Evolutionary conservation across 2,329 filamentous ascomycete species (phyloP).

Genomic region (Colletotrichum godetiae): DNA sequence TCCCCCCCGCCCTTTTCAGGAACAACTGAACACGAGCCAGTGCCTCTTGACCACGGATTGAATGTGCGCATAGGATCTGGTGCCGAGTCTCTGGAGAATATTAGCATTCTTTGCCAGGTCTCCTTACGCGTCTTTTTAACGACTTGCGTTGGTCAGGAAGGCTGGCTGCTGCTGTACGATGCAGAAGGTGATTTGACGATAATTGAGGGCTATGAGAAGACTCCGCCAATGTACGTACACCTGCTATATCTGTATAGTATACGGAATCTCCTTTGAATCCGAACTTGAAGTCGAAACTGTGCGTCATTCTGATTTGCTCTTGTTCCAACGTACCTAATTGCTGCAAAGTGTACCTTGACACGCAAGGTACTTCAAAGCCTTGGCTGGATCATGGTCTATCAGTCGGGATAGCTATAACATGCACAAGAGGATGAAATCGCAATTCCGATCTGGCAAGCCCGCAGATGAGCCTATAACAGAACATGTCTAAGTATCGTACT

Average conservation of each 20-base stretch:
- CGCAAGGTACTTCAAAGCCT: no score
- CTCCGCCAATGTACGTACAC: constrained; percentile 3
- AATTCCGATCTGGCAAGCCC: neutral
- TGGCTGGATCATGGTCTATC: neutral
- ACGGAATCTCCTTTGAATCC: no score
- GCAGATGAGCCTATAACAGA: neutral
- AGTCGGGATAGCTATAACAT: neutral
- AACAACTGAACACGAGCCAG: constrained; percentile 6
- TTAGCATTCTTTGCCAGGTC: neutral
- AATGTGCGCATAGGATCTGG: neutral
- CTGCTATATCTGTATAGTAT: neutral
- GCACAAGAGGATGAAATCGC: neutral
- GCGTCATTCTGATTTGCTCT: no score
- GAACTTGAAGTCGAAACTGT: neutral
- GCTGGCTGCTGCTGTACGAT: neutral
- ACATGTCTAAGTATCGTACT: neutral
- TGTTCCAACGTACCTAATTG: neutral
- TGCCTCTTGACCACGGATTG: neutral
- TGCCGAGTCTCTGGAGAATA: neutral
- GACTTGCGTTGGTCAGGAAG: neutral
- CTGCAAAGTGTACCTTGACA: neutral
- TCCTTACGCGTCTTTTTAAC: neutral
- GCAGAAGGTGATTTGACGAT: constrained; percentile 8
- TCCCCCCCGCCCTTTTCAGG: constrained; percentile 1
- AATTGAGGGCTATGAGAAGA: neutral